Evolutionary conservation across 495 filamentous ascomycete genomes (phyloP), one percentile per base, ranked within the genome.

Genomic region (Penicillium cosmopolitanum): DNA sequence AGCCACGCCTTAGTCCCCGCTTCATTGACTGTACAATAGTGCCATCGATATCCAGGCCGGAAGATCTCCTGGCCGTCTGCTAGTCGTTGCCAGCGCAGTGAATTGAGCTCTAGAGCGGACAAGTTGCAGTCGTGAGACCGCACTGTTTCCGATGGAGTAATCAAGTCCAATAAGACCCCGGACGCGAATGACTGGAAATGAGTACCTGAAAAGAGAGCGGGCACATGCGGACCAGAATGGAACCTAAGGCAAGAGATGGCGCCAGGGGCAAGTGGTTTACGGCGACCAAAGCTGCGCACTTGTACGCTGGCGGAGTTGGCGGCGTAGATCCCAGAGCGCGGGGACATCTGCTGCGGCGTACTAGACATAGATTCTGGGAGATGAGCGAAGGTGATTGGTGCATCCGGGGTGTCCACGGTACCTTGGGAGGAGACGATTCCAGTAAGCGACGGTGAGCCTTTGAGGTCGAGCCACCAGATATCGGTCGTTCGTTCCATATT

Each of bases 121-220:
- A 98, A 73, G 13, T 92, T 96, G 61, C 93, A 98, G 61, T 98
- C 94, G 63, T 89, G 89, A 16, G 87, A 82, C 18, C 83, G 80
- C 40, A 92, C 93, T 9, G 92, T 94, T 18, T 90, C 89, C 12
- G 94, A 92, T 2, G 93, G 93, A 0, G 95, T 98, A 42, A 95
- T 88, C 64, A 98, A 92, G 66, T 98, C 96, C 6, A 98, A 82
- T 15, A 98, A 81, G 7, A 91, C 91, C 12, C 93, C 93, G 4
- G 95, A 97, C 33, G 92, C 93, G 74, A 96, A 97, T 43, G 92
- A 86, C 67, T 98, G 93, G 66, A 96, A 98, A 72, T 98, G 95
- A 28, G 87, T 92, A 21, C 96, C 95, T 18, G 92, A 87, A 48
- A 89, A 87, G 62, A 96, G 89, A 3, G 90, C 88, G 3, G 96